Base-by-base conservation (phyloP, 2,329 filamentous ascomycete species). In the Stachybotrys chlorohalonatus region DNA sequence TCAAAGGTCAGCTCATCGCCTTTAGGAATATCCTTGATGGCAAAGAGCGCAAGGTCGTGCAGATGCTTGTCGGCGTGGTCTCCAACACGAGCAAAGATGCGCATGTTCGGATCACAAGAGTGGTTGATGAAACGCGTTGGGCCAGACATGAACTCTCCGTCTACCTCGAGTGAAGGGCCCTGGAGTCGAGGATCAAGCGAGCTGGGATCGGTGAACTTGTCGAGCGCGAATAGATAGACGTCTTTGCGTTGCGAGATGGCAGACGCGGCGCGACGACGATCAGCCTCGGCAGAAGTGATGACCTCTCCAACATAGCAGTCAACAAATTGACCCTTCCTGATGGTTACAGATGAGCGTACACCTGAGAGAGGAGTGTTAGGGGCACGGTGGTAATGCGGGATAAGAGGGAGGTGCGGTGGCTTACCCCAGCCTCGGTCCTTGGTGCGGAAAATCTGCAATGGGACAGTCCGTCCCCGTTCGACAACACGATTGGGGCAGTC, bases 51-150 rank as follows among this genome's bases (percentile, higher is more conserved):
- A 51, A 93, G 73, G 57, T 91, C 87, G 66, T 93, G 90, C 7
- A 92, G 77, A 50, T 83, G 79, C 56, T 84, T 83, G 63, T 92
- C 87, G 0, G 86, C 82, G 57, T 89, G 85, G 63, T 92, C 89
- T 52, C 87, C 88, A 1, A 89, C 86, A 1, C 90, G 83, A 0
- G 87, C 88, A 68, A 92, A 93, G 57, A 91, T 89, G 13, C 86
- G 78, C 64, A 90, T 79, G 63, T 92, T 93, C 0, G 89, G 89
- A 5, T 89, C 81, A 66, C 89, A 93, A 2, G 82, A 87, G 67
- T 94, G 89, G 62, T 94, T 94, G 67, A 93, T 87, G 68, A 93
- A 94, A 3, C 89, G 81, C 0, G 87, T 89, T 0, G 88, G 87
- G 0, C 88, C 88, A 1, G 89, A 88, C 75, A 86, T 83, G 66